Conservation (phyloP, 1,139 yeast genomes). For the Candida frijolesensis region DNA sequence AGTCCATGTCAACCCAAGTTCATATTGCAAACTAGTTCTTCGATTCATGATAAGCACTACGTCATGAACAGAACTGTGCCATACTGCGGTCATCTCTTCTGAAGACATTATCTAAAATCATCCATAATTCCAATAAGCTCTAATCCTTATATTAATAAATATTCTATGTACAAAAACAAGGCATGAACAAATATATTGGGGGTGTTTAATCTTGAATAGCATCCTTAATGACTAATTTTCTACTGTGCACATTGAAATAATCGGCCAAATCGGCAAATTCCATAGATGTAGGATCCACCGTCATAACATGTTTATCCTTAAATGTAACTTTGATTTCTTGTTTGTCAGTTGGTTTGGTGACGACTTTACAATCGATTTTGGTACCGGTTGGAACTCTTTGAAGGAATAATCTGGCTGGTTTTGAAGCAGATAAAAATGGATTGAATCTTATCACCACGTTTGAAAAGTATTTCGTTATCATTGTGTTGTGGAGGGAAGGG, state of each 20-base stretch:
- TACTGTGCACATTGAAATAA: slow-evolving; percentile 67
- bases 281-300: slow-evolving; percentile 63
- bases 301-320: slow-evolving; percentile 76
- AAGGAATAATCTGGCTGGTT: slow-evolving; percentile 77
- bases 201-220: slow-evolving; percentile 41
- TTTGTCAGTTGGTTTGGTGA: slow-evolving; percentile 45
- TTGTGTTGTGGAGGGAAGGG: slow-evolving; percentile 20
- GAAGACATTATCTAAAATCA: no score
- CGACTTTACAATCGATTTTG: slow-evolving; percentile 58
- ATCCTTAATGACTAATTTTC: slow-evolving; percentile 67
- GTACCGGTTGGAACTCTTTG: slow-evolving; percentile 76
- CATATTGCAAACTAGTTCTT: no score
- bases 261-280: slow-evolving; percentile 57
- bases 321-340: slow-evolving; percentile 75
- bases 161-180: slow-evolving; percentile 11
- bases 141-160: slow-evolving; percentile 1
- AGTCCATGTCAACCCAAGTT: no score
- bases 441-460: slow-evolving; percentile 77
- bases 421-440: slow-evolving; percentile 76
- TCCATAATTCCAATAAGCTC: not conserved
- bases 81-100: not conserved
- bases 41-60: no score
- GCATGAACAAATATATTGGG: not conserved
- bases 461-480: slow-evolving; percentile 86
- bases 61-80: no score